Percentiles rank a stretch among this genome's conserved stretches.
phyloP scores from a whole-genome alignment of 495 filamentous ascomycete genomes.

The Hypoxylon crocopeplum region DNA sequence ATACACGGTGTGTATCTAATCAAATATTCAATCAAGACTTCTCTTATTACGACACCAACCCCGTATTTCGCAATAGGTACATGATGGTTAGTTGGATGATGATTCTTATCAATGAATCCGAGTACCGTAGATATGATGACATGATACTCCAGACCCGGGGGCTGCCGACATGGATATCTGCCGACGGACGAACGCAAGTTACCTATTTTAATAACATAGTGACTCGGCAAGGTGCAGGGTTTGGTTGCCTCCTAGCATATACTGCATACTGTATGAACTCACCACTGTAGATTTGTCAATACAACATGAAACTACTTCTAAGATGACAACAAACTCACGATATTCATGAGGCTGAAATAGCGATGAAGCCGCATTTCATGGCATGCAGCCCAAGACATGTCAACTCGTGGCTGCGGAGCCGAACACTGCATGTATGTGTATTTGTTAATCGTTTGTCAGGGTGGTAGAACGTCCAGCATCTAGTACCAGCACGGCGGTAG shows the following conservation, averaged over 20 bases:
- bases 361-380: conserved; percentile 2
- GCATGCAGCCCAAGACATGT: conserved; percentile 17
- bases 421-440: conserved; percentile 18
- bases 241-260: no score
- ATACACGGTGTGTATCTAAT: neutral
- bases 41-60: no score
- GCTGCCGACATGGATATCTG: conserved; percentile 1
- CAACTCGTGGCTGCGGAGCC: conserved; percentile 16
- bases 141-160: neutral
- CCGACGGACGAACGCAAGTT: conserved; percentile 1
- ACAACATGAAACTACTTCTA: neutral
- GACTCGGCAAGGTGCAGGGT: no score
- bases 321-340: neutral
- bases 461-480: conserved; percentile 8
- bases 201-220: neutral
- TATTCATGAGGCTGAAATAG: conserved; percentile 23
- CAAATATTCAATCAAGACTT: no score
- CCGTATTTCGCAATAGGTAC: no score
- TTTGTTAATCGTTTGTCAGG: conserved; percentile 32
- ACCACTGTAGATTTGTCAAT: neutral
- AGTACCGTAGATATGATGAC: neutral
- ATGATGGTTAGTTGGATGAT: no score
- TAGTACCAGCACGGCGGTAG: conserved; percentile 21
- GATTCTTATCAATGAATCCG: neutral
- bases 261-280: no score